Base-by-base conservation (phyloP, 306 rosid species). In the Lathyrus oleraceus region DNA sequence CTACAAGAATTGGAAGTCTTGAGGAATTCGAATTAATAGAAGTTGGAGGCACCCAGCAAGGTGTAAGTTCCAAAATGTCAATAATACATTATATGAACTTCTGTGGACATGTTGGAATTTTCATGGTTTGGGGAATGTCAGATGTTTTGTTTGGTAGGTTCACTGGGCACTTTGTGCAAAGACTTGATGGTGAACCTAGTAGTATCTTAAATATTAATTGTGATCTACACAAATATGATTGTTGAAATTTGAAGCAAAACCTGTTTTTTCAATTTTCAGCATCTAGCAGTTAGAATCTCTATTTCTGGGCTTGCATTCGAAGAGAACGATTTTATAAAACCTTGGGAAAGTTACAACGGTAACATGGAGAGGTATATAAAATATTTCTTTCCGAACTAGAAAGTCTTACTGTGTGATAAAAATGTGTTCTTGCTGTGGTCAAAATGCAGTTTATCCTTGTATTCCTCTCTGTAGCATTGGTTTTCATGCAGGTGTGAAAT, bases 221-320 rank as follows among this genome's bases (percentile, higher is more conserved):
- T 35, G 42, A 36, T 12, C 2, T 62, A 76, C 49, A 17, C 15
- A 10, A 38, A 62, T 57, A 51, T 68, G 65, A 69, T 16, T 61
- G 58, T 21, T 71, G 54, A 77, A 70, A 14, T 38, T 78, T 65
- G 67, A 59, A 73, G 40, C 20, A 51, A 68, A 77, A 49, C 59
- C 66, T 71, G 19, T 28, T 28, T 25, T 69, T 78, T 66, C 59
- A 72, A 73, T 67, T 60, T 61, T 75, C 96, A 93, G 96, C 84
- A 81, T 76, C 87, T 93, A 45, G 90, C 94, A 27, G 97, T 93
- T 62, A 95, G 79, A 78, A 90, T 93, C 78, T 76, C 81, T 74
- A 77, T 93, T 78, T 88, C 98, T 3, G 98, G 98, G 71, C 85
- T 88, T 76, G 94, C 83, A 47, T 90, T 93, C 58, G 67, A 82